Conservation (phyloP, 805 yeast species). For the Barnettozyma californica region DNA sequence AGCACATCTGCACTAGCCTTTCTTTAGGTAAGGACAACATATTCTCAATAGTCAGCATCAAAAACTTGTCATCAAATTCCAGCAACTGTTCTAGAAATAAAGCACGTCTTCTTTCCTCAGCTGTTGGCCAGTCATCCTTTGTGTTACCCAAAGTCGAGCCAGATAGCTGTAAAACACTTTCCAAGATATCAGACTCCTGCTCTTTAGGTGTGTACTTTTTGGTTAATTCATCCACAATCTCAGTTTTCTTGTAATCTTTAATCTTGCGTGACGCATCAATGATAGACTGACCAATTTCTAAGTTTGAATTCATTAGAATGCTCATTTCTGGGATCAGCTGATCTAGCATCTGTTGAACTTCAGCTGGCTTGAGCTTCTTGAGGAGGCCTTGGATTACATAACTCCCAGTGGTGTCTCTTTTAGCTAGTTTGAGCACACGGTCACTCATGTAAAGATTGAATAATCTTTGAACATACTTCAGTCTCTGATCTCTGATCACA, state of each 20-base stretch:
- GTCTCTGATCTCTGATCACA: constrained; percentile 57
- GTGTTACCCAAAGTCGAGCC: constrained; percentile 77
- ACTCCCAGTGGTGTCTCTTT: constrained; percentile 79
- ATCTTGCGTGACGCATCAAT: constrained; percentile 60
- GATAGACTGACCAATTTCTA: constrained; percentile 62
- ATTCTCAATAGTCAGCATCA: constrained; percentile 53
- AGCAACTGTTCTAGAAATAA: constrained; percentile 69
- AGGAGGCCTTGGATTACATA: constrained; percentile 72
- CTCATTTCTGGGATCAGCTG: constrained; percentile 62
- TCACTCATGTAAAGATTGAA: constrained; percentile 68
- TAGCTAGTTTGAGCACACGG: constrained; percentile 66
- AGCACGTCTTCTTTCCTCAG: constrained; percentile 79
- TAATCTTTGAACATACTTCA: constrained; percentile 64
- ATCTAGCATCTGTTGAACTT: constrained; percentile 58
- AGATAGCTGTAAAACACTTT: constrained; percentile 58
- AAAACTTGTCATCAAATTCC: constrained; percentile 58
- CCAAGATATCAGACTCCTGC: constrained; percentile 43
- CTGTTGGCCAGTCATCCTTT: constrained; percentile 87
- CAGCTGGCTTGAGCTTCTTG: constrained; percentile 55
- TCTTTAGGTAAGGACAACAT: constrained; percentile 56
- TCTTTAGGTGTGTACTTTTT: constrained; percentile 38
- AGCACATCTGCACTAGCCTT: constrained; percentile 65
- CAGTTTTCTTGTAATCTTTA: constrained; percentile 53
- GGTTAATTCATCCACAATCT: constrained; percentile 47
- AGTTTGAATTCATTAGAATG: constrained; percentile 55